phyloP scores from a whole-genome alignment of 257 asterid genomes.

The Salvia hispanica region DNA sequence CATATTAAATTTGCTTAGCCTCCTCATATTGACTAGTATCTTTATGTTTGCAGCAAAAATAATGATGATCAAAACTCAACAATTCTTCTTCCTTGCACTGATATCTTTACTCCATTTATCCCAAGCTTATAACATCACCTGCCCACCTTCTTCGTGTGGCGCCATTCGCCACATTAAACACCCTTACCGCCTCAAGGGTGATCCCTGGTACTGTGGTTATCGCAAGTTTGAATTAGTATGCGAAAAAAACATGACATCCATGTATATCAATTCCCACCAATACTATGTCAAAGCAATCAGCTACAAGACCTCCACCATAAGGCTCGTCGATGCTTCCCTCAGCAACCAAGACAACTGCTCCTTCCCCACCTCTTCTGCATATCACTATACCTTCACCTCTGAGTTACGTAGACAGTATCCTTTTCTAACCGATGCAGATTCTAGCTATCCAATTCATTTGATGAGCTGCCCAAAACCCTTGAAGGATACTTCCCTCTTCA shows the following conservation, averaged over 20 bases:
- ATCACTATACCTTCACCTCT: neutral
- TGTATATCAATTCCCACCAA: conserved; percentile 18
- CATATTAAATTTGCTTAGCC: too few species aligned
- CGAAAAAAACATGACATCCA: conserved; percentile 29
- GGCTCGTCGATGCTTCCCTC: conserved; percentile 29
- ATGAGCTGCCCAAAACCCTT: too few species aligned
- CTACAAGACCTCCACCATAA: conserved; percentile 32
- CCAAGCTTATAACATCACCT: neutral
- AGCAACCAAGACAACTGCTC: neutral
- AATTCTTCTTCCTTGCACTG: neutral
- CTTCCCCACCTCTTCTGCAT: neutral
- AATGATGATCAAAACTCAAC: too few species aligned
- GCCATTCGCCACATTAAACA: neutral
- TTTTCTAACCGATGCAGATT: too few species aligned
- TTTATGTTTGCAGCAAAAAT: too few species aligned
- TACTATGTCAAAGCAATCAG: conserved; percentile 36
- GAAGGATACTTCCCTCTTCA: too few species aligned
- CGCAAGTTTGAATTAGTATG: conserved; percentile 35
- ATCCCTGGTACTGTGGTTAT: conserved; percentile 37
- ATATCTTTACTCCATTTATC: neutral
- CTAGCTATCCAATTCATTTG: neutral
- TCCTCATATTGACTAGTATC: too few species aligned
- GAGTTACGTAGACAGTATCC: too few species aligned
- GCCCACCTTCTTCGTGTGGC: neutral
- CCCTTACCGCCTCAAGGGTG: neutral